Conservation (phyloP, 495 filamentous ascomycete species). For the Penicillium subrubescens region DNA sequence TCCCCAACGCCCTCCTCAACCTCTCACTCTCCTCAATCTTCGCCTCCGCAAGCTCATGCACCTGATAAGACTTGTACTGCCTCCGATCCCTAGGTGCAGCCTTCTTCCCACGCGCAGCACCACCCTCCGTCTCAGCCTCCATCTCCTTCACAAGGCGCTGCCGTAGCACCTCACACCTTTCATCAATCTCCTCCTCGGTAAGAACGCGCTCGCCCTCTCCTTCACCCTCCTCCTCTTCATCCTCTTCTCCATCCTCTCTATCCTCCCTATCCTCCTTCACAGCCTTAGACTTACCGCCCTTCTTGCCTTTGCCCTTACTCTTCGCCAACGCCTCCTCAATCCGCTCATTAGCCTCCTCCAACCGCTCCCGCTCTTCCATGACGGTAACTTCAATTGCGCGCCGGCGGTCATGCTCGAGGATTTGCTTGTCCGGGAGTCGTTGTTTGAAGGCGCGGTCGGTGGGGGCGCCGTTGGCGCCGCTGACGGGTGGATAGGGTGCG, state of each 20-base stretch:
- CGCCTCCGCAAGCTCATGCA: constrained; percentile 92
- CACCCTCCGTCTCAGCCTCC: constrained; percentile 25
- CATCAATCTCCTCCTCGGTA: constrained; percentile 44
- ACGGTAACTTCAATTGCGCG: constrained; percentile 90
- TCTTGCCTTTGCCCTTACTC: constrained; percentile 13
- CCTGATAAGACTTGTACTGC: constrained; percentile 84
- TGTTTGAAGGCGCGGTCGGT: constrained; percentile 66
- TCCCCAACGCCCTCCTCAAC: constrained; percentile 84
- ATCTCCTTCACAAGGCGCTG: constrained; percentile 35
- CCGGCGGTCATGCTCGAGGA: constrained; percentile 89
- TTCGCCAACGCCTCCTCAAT: constrained; percentile 34
- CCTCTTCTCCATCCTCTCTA: constrained; percentile 53
- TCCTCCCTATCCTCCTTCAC: constrained; percentile 15
- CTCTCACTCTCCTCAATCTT: constrained; percentile 96
- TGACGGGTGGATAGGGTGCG: constrained; percentile 55
- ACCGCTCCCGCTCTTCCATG: constrained; percentile 80
- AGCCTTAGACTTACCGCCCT: not conserved
- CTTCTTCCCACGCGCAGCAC: constrained; percentile 9
- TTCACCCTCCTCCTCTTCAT: constrained; percentile 68
- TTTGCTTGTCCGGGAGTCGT: constrained; percentile 85
- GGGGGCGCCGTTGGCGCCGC: constrained; percentile 19
- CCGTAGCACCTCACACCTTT: constrained; percentile 36
- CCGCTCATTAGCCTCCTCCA: constrained; percentile 79
- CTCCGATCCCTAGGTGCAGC: constrained; percentile 38
- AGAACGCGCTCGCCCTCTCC: constrained; percentile 69